Evolutionary conservation across 2,329 filamentous ascomycete species (phyloP).

Genomic region (Colletotrichum musicola): DNA sequence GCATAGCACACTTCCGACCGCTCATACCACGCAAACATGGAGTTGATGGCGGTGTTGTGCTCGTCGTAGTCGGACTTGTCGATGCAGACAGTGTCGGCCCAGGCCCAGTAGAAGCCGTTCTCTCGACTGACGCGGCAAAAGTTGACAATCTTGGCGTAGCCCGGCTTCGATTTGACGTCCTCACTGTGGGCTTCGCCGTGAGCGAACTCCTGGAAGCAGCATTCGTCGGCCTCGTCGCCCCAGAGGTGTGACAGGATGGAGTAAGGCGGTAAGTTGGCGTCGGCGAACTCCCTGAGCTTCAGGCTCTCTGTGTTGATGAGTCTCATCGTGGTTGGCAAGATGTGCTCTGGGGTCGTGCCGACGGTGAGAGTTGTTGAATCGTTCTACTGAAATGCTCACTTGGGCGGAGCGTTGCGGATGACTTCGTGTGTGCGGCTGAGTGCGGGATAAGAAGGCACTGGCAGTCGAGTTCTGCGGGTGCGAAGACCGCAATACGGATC

Average conservation of each 20-base stretch:
- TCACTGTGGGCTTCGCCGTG: not conserved
- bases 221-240: conserved; percentile 40
- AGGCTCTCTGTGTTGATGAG: not conserved
- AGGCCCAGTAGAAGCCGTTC: conserved; percentile 12
- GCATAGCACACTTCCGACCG: conserved; percentile 15
- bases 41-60: conserved; percentile 5
- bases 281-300: not conserved
- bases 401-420: no score
- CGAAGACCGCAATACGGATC: no score
- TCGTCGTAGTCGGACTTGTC: conserved; percentile 5
- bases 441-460: no score
- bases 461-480: no score
- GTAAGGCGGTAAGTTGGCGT: conserved; percentile 40
- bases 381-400: no score
- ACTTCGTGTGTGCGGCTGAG: no score
- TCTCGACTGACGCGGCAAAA: not conserved
- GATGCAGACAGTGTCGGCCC: conserved; percentile 34
- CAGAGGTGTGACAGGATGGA: conserved; percentile 43
- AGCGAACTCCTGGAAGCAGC: conserved; percentile 31
- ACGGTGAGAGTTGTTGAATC: no score
- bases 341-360: not conserved
- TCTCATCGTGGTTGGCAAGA: not conserved
- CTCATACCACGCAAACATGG: conserved; percentile 30
- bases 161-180: not conserved
- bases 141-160: not conserved